These are phyloP conservation scores for Thermothielavioides terrestris DNA, from an alignment of 495 filamentous ascomycete genomes.

Conservation along the genomic window DNA sequence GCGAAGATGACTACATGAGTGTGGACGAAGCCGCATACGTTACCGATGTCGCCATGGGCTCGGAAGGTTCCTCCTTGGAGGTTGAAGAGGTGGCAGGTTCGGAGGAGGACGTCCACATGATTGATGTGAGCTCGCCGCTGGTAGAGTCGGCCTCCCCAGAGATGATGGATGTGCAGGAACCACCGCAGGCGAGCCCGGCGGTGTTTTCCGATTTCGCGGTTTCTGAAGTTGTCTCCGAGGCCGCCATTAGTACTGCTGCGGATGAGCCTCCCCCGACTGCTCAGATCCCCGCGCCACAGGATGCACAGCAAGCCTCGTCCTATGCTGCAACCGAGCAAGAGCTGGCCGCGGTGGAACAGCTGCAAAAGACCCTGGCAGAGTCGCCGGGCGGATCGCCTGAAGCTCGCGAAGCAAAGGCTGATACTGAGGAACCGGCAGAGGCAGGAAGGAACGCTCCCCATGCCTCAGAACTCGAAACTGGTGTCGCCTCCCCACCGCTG, in stretches of 20 bases:
- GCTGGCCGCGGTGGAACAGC: background rate
- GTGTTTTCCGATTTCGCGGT: background rate
- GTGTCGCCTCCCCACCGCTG: background rate
- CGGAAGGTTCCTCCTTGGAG: background rate
- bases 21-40: background rate
- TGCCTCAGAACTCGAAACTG: background rate
- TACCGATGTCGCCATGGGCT: background rate
- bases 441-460: background rate
- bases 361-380: background rate
- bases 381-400: no score
- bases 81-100: background rate
- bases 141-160: background rate
- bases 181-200: background rate
- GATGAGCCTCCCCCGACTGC: background rate
- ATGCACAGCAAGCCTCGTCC: background rate
- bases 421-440: background rate
- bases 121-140: background rate
- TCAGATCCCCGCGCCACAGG: background rate
- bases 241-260: background rate
- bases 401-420: background rate
- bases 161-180: background rate
- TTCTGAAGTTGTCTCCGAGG: background rate
- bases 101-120: conserved; percentile 10
- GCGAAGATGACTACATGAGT: conserved; percentile 9
- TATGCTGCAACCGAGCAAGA: background rate